Evolutionary conservation across 176 grass and related monocot species (phyloP).

Genomic region (Rhipidocladum racemiflorum): DNA sequence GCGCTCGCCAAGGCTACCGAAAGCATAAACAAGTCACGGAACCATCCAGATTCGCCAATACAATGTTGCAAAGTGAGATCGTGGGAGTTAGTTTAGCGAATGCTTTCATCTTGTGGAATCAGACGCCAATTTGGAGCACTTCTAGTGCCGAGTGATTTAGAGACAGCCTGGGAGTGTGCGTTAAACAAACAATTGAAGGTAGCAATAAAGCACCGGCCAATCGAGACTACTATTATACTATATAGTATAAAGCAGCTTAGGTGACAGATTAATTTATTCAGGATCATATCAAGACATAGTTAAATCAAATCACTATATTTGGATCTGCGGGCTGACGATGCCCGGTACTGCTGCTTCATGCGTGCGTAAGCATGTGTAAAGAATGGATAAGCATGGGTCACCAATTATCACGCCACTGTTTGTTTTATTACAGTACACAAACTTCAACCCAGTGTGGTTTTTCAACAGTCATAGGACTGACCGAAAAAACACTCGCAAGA

Average conservation of each 20-base stretch:
- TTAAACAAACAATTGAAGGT: slow-evolving; percentile 7
- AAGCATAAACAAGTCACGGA: slow-evolving; percentile 29
- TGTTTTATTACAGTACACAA: background rate
- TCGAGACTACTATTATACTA: background rate
- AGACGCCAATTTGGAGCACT: slow-evolving; percentile 9
- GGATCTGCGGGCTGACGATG: background rate
- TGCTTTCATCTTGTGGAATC: slow-evolving; percentile 33
- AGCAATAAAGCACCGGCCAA: background rate
- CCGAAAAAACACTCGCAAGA: background rate
- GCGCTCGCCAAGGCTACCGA: background rate
- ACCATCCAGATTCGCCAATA: slow-evolving; percentile 13
- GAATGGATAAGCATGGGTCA: background rate
- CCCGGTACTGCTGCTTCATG: background rate
- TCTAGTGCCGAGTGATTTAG: slow-evolving; percentile 26
- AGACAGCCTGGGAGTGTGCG: slow-evolving; percentile 10
- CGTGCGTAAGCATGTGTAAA: background rate
- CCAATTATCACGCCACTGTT: background rate
- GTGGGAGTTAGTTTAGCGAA: slow-evolving; percentile 35
- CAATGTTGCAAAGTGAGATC: slow-evolving; percentile 17
- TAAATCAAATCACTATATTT: background rate
- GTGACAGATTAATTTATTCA: background rate
- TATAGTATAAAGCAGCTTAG: background rate
- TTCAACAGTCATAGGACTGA: background rate
- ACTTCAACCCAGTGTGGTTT: background rate
- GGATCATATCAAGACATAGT: background rate